Base-by-base conservation (phyloP, 495 filamentous ascomycete genomes). In the Neurospora sp. region DNA sequence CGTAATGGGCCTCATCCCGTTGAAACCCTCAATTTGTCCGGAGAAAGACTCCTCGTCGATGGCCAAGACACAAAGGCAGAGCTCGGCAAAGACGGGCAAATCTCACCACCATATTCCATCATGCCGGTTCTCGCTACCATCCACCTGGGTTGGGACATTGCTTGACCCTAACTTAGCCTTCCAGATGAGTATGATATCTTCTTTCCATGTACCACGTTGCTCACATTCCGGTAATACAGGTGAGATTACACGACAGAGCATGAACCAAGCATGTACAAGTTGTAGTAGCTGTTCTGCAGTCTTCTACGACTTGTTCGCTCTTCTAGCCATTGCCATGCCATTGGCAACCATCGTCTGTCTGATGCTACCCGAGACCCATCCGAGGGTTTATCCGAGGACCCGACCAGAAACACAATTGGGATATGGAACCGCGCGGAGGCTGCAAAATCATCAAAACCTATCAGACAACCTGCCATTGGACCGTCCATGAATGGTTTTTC, bases 331-430 rank as follows among this genome's bases (percentile, higher is more conserved):
- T 39, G 12, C 48, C 22, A 59, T 31, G 35, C 44, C 40, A 74
- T 68, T 75, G 72, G 75, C 45, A 74, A 72, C 72, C 72, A 42
- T 74, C 71, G 53, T 74, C 77, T 75, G 53, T 74, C 77, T 75
- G 73, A 77, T 76, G 73, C 73, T 42, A 69, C 14, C 69, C 14
- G 70, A 73, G 71, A 42, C 70, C 72, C 70, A 73, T 72, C 70
- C 72, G 44, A 72, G 40, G 61, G 74, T 73, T 71, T 65, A 69
- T 76, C 10, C 22, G 4, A 14, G 48, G 22, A 59, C 48, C 48
- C 48, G 9, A 27, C 22, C 22, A 59, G 20, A 59, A 48, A 31
- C 12, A 27, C 10, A 3, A 31, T 8, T 12, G 48, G 48, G 48
- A 59, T 59, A 59, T 59, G 10, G 22, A 59, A 27, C 48, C 9